Percentiles rank a stretch among this genome's conserved stretches.
Conservation (phyloP, 2,329 filamentous ascomycete genomes). For the Bipolaris zeicola region DNA sequence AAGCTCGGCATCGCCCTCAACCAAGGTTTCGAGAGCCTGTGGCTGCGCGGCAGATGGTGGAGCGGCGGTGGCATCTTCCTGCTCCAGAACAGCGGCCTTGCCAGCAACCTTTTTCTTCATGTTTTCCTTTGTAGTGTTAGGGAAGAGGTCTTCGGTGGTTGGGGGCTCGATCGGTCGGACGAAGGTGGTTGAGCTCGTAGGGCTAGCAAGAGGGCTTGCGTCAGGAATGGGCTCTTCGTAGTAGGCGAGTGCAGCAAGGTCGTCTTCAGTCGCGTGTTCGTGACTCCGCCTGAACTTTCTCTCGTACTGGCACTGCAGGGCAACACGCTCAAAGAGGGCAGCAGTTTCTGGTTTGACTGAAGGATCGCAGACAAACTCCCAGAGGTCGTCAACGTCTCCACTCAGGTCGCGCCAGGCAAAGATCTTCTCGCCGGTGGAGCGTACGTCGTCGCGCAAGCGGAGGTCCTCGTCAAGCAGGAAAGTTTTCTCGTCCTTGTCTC, state of each 20-base stretch:
- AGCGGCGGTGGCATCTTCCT: constrained; percentile 60
- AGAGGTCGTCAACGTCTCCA: constrained; percentile 92
- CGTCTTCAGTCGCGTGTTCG: constrained; percentile 78
- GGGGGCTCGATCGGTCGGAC: constrained; percentile 35
- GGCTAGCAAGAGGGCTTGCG: constrained; percentile 62
- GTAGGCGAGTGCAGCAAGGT: constrained; percentile 85
- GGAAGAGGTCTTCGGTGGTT: constrained; percentile 43
- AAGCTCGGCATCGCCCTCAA: constrained; percentile 78
- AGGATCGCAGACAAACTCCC: constrained; percentile 92
- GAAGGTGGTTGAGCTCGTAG: constrained; percentile 47
- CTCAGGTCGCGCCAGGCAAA: constrained; percentile 95
- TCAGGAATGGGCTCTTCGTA: constrained; percentile 65
- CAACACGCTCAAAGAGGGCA: constrained; percentile 78
- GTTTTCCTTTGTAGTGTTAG: constrained; percentile 46
- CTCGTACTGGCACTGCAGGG: constrained; percentile 96
- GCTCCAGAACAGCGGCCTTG: constrained; percentile 37
- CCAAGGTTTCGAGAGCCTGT: constrained; percentile 72
- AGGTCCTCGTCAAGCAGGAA: constrained; percentile 93
- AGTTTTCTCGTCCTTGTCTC: constrained; percentile 94
- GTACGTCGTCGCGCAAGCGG: constrained; percentile 82
- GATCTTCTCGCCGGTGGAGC: constrained; percentile 80
- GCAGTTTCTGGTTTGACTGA: constrained; percentile 73
- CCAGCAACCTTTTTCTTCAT: constrained; percentile 51
- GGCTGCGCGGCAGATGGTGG: constrained; percentile 68
- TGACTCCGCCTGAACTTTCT: constrained; percentile 85